These are phyloP conservation scores for Pholiota molesta DNA, from an alignment of 768 basidiomycete genomes.

Conservation along the genomic window DNA sequence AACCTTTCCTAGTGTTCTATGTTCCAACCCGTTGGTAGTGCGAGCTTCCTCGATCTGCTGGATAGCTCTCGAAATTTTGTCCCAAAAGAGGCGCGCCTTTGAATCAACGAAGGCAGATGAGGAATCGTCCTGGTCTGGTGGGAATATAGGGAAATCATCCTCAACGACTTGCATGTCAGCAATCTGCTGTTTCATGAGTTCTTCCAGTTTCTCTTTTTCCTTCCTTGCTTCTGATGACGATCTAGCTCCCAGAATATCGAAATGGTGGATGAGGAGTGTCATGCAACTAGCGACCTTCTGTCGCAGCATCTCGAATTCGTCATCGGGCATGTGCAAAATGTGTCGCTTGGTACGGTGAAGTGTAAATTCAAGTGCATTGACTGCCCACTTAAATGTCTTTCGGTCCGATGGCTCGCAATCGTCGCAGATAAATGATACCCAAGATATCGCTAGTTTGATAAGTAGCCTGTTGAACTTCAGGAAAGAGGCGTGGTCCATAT, in stretches of 20 bases:
- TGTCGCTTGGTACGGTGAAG: constrained; percentile 85
- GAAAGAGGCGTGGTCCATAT: constrained; percentile 76
- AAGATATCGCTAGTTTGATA: constrained; percentile 91
- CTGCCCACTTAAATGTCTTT: constrained; percentile 97
- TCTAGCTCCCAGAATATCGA: constrained; percentile 95
- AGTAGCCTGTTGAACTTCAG: constrained; percentile 82
- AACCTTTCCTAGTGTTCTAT: constrained; percentile 85
- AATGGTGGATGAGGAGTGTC: constrained; percentile 95
- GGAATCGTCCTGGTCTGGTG: constrained; percentile 39
- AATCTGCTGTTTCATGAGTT: constrained; percentile 54
- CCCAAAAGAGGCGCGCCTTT: constrained; percentile 77
- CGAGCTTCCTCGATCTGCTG: constrained; percentile 69
- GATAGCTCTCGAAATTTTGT: constrained; percentile 62
- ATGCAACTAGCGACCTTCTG: constrained; percentile 95
- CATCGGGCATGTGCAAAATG: constrained; percentile 85
- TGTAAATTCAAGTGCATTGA: constrained; percentile 93
- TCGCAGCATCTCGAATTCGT: constrained; percentile 89
- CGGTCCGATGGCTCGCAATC: constrained; percentile 96
- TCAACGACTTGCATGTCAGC: constrained; percentile 45
- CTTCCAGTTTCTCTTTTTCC: constrained; percentile 86
- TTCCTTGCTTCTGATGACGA: constrained; percentile 86
- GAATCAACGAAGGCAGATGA: constrained; percentile 54
- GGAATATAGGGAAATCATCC: constrained; percentile 46
- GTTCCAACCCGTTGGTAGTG: constrained; percentile 61
- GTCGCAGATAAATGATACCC: constrained; percentile 98